These are phyloP conservation scores for Lactifluus volemus DNA, from an alignment of 768 basidiomycete genomes.

Conservation along the genomic window DNA sequence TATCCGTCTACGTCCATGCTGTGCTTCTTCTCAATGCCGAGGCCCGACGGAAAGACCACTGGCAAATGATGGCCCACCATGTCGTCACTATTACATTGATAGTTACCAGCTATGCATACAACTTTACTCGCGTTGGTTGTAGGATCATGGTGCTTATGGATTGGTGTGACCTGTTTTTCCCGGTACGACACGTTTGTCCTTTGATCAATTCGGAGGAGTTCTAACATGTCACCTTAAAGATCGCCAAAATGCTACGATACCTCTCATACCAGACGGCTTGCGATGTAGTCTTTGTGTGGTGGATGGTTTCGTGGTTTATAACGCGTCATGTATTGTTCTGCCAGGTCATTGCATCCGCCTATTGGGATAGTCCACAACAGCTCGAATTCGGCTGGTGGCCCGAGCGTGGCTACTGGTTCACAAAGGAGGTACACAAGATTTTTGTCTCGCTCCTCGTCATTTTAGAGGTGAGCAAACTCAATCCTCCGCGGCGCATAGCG, in stretches of 20 bases:
- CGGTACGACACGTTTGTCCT: constrained; percentile 36
- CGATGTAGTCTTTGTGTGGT: constrained; percentile 69
- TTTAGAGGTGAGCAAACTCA: constrained; percentile 45
- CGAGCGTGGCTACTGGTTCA: constrained; percentile 47
- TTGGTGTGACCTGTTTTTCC: constrained; percentile 84
- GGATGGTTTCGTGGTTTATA: constrained; percentile 84
- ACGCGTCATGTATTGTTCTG: constrained; percentile 83
- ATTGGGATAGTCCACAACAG: constrained; percentile 40
- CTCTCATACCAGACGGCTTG: constrained; percentile 52
- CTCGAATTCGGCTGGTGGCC: constrained; percentile 54
- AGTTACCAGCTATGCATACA: constrained; percentile 64
- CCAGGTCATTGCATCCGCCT: constrained; percentile 55
- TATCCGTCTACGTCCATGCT: constrained; percentile 88
- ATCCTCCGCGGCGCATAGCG: not conserved
- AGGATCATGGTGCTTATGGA: constrained; percentile 92
- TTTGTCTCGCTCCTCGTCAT: constrained; percentile 51
- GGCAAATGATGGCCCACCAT: constrained; percentile 96
- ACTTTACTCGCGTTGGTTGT: constrained; percentile 85
- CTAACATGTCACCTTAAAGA: constrained; percentile 31
- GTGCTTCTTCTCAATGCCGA: constrained; percentile 90
- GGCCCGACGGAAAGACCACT: constrained; percentile 83
- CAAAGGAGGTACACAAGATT: constrained; percentile 30
- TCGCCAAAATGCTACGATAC: constrained; percentile 93
- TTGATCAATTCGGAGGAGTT: not conserved
- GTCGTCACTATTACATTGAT: constrained; percentile 80